Percentiles rank a stretch among this genome's conserved stretches.
Conservation (phyloP, 2,329 filamentous ascomycete genomes). For the Gremmenia infestans region DNA sequence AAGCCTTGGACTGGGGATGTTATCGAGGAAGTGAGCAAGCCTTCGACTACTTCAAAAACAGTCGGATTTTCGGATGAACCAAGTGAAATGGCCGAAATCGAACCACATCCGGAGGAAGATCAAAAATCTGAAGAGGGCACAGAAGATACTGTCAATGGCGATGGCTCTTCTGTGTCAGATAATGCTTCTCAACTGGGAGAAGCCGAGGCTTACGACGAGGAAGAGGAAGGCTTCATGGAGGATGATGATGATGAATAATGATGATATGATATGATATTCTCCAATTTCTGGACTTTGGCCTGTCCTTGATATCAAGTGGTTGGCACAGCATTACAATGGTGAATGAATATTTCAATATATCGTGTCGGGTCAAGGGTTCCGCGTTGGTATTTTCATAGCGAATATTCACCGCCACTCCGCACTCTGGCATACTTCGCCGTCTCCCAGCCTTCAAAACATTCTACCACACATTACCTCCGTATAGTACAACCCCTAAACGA, state of each 20-base stretch:
- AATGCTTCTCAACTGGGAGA: slow-evolving; percentile 20
- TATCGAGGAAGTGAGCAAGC: slow-evolving; percentile 48
- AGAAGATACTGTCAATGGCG: not conserved
- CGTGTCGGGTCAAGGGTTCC: too few relatives aligned
- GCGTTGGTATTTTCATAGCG: too few relatives aligned
- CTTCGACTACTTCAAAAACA: slow-evolving; percentile 42
- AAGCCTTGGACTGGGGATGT: slow-evolving; percentile 91
- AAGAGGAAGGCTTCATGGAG: slow-evolving; percentile 22
- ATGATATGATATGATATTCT: not conserved
- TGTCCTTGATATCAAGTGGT: not conserved
- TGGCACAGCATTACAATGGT: not conserved
- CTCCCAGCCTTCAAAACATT: too few relatives aligned
- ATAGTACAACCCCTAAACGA: too few relatives aligned
- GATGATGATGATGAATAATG: slow-evolving; percentile 16
- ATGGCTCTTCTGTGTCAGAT: slow-evolving; percentile 14
- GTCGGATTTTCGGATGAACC: slow-evolving; percentile 55
- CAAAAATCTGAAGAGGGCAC: slow-evolving; percentile 30
- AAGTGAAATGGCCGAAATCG: slow-evolving; percentile 16
- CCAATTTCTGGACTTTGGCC: not conserved
- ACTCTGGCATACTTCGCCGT: too few relatives aligned
- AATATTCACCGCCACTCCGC: too few relatives aligned
- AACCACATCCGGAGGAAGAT: slow-evolving; percentile 20
- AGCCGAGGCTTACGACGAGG: slow-evolving; percentile 26
- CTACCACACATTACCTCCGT: too few relatives aligned
- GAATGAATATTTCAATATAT: not conserved